Base-by-base conservation (phyloP, 768 basidiomycete genomes). In the Podaxis carcinomalis region DNA sequence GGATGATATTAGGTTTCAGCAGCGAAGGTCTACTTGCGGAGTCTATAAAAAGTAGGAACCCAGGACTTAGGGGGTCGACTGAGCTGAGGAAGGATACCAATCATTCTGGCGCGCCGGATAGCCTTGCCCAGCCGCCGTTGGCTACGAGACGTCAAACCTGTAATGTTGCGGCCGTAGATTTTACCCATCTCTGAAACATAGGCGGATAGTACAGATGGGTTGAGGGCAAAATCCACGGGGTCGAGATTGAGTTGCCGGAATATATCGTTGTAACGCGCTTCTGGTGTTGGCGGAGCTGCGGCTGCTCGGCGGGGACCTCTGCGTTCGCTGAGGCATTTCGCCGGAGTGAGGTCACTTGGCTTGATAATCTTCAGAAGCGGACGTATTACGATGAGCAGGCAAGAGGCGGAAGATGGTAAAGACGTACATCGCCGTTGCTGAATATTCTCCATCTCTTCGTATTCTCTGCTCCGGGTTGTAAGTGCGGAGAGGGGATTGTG, bases 61-160 rank as follows among this genome's bases (percentile, higher is more conserved):
- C 56, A 42, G 2, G 39, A 14, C 25, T 56, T 27, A 23, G 50
- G 52, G 4, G 68, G 69, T 66, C 65, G 76, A 68, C 79, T 80
- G 65, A 80, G 77, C 16, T 77, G 65, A 7, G 93, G 90, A 56
- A 96, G 83, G 59, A 93, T 70, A 42, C 95, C 95, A 91, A 96
- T 95, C 81, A 88, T 88, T 75, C 89, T 92, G 61, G 95, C 90
- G 62, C 95, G 78, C 49, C 90, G 86, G 61, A 97, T 88, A 47
- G 94, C 91, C 74, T 93, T 93, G 62, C 85, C 90, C 3, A 97
- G 66, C 62, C 80, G 79, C 47, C 92, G 82, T 72, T 97, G 95
- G 57, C 77, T 89, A 74, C 86, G 87, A 73, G 85, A 81, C 1
- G 94, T 93, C 49, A 98, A 77, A 5, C 80, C 76, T 0, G 92